Evolutionary conservation across 768 basidiomycete genomes (phyloP), one percentile per base, ranked within the genome.

Genomic region (Terana coerulea): DNA sequence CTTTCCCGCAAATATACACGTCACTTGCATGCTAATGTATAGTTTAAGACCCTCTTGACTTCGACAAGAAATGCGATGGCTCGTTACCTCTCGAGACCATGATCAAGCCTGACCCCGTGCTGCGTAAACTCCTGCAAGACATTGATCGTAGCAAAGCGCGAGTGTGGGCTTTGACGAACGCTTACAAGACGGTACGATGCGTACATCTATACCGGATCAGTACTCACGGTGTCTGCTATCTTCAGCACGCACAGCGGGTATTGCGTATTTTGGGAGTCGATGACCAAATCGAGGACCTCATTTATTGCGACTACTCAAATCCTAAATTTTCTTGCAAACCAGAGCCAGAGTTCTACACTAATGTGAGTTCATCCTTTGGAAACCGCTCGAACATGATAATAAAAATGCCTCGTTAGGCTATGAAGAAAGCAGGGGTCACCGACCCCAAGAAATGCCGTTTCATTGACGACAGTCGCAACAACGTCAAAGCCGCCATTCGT

Each of bases 131-230:
- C 5, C 75, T 94, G 45, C 69, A 86, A 64, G 88, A 93, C 62
- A 81, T 94, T 26, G 88, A 94, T 61, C 79, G 83, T 41, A 75
- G 72, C 25, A 91, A 88, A 64, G 80, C 75, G 8, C 78, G 81
- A n/a, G 82, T 93, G 4, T 93, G 91, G 91, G 89, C 79, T 2
- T 68, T 93, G 36, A 94, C 91, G 3, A 94, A 94, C 62, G 91
- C 91, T 10, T 92, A 91, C 64, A 74, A 75, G 49, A 72, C 79
- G 21, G 91, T 91, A 66, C 39, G 75, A n/a, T n/a, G n/a, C n/a
- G n/a, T n/a, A n/a, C n/a, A n/a, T n/a, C n/a, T n/a, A n/a, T n/a
- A n/a, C n/a, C n/a, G n/a, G n/a, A n/a, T n/a, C n/a, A n/a, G n/a
- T n/a, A n/a, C n/a, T n/a, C n/a, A n/a, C n/a, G n/a, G n/a, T n/a